phyloP scores from a whole-genome alignment of 2,329 filamentous ascomycete genomes.

The Hortaea werneckii region DNA sequence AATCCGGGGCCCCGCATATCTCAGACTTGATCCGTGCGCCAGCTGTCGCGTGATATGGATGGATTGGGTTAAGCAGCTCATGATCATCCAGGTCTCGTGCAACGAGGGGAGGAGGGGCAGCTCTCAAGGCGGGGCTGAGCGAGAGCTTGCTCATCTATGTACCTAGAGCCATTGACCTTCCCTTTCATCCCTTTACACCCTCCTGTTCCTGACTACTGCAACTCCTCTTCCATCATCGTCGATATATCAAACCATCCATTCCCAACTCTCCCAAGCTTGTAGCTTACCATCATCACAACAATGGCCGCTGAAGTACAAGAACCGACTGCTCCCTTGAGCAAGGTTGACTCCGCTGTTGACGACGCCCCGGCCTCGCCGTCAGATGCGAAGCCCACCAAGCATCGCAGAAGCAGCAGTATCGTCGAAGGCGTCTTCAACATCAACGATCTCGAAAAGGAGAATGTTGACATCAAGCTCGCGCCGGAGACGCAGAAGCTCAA shows the following conservation, averaged over 20 bases:
- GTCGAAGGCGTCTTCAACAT: conserved; percentile 70
- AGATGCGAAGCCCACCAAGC: conserved; percentile 50
- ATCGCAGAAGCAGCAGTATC: conserved; percentile 59
- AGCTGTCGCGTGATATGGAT: conserved; percentile 1
- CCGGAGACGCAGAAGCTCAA: conserved; percentile 78
- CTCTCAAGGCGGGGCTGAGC: not conserved
- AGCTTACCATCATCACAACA: conserved; percentile 8
- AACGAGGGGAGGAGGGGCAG: not conserved
- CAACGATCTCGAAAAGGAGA: conserved; percentile 70
- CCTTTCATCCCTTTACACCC: not conserved
- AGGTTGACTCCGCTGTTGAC: conserved; percentile 86
- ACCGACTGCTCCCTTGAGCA: conserved; percentile 46
- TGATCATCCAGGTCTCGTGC: conserved; percentile 4
- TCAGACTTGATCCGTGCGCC: not conserved
- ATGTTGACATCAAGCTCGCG: conserved; percentile 61
- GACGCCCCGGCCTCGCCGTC: conserved; percentile 58
- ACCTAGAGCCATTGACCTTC: not conserved
- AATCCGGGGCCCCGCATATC: not conserved
- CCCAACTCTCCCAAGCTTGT: conserved; percentile 1
- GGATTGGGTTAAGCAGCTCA: not conserved
- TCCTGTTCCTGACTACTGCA: conserved; percentile 2
- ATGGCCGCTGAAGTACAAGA: conserved; percentile 43
- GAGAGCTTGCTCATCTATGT: not conserved
- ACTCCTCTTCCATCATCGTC: not conserved
- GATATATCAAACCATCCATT: not conserved